phyloP scores from a whole-genome alignment of 2,329 filamentous ascomycete species.

The Aspergillus awamori region DNA sequence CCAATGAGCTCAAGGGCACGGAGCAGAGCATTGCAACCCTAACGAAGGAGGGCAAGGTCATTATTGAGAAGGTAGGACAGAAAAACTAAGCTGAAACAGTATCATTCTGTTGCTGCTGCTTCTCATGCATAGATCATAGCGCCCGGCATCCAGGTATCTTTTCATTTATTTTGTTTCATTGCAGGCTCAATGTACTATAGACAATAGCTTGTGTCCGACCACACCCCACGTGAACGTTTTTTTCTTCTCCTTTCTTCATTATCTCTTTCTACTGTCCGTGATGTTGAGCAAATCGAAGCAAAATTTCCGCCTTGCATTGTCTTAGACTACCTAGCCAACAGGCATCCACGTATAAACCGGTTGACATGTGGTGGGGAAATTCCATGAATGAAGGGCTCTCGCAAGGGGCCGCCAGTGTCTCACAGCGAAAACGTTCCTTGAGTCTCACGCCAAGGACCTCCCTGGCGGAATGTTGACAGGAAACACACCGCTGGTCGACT shows the following conservation, averaged over 20 bases:
- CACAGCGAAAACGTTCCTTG: constrained; percentile 10
- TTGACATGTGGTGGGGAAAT: not conserved
- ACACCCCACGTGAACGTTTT: constrained; percentile 14
- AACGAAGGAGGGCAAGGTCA: constrained; percentile 65
- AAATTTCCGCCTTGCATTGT: not conserved
- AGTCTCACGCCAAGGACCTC: constrained; percentile 6
- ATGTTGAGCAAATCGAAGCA: not conserved
- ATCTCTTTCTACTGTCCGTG: not conserved
- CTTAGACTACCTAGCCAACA: not conserved
- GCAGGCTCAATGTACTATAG: constrained; percentile 30
- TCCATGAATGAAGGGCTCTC: not conserved
- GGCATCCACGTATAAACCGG: not conserved
- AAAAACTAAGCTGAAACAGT: constrained; percentile 20
- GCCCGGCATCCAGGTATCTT: constrained; percentile 19
- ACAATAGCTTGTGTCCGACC: constrained; percentile 14
- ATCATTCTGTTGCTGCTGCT: not conserved
- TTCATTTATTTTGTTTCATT: constrained; percentile 13
- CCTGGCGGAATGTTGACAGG: not conserved
- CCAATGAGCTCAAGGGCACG: constrained; percentile 35
- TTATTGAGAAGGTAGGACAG: constrained; percentile 53
- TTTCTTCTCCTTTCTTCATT: not conserved
- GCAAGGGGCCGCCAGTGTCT: not conserved
- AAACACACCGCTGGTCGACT: not conserved
- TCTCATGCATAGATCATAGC: constrained; percentile 15
- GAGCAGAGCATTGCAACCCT: constrained; percentile 56